Evolutionary conservation across 352 stramenopile genomes (phyloP).

Genomic region (Peronospora destructor): DNA sequence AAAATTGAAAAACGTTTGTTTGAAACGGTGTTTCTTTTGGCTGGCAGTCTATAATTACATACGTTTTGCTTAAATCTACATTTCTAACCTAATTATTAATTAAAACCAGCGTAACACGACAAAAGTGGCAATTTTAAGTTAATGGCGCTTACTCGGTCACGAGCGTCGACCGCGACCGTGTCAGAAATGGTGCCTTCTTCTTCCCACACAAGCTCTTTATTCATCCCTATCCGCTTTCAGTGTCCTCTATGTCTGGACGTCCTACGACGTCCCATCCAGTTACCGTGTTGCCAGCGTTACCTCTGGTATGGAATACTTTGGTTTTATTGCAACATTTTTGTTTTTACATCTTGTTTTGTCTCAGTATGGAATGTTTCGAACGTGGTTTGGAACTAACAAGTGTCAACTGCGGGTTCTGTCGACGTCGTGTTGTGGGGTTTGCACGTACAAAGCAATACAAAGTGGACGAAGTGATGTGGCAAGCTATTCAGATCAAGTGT

Average conservation of each 20-base stretch:
- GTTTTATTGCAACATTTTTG: neutral
- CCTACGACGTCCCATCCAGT: constrained; percentile 49
- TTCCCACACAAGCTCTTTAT: constrained; percentile 13
- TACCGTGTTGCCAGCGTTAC: constrained; percentile 66
- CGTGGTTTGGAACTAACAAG: constrained; percentile 65
- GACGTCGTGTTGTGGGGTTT: constrained; percentile 67
- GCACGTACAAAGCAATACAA: constrained; percentile 70
- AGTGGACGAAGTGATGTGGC: constrained; percentile 58
- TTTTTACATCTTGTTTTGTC: constrained; percentile 4
- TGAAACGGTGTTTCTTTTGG: too few relatives aligned
- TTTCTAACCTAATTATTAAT: neutral
- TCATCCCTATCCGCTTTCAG: constrained; percentile 58
- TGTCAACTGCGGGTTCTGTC: constrained; percentile 74
- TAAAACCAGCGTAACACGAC: neutral
- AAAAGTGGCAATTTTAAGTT: constrained; percentile 8
- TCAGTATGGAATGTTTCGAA: constrained; percentile 63
- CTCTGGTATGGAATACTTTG: constrained; percentile 40
- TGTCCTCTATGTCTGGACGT: constrained; percentile 78
- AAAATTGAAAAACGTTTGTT: neutral
- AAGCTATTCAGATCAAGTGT: constrained; percentile 41
- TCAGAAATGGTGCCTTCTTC: constrained; percentile 2
- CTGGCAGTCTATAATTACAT: too few relatives aligned
- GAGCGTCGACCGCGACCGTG: constrained; percentile 8
- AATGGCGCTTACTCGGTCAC: constrained; percentile 30
- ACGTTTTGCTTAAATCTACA: too few relatives aligned